These are phyloP conservation scores for Mucor indicus DNA, from an alignment of 371 early-diverging fungal genomes.

Conservation along the genomic window DNA sequence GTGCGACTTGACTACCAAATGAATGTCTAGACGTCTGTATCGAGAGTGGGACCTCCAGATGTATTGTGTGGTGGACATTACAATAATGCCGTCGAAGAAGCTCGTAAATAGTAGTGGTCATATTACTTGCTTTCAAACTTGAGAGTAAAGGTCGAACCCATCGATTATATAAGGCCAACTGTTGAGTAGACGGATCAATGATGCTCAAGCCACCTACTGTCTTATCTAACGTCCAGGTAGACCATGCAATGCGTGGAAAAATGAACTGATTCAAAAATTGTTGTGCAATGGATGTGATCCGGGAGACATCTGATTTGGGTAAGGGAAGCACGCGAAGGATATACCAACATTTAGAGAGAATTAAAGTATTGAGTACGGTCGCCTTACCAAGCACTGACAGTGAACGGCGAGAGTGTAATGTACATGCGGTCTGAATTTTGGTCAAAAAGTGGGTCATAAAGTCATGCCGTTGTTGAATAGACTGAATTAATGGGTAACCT, in stretches of 20 bases:
- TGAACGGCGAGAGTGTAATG: slow-evolving; percentile 5
- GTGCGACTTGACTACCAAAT: too few relatives aligned
- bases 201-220: slow-evolving; percentile 7
- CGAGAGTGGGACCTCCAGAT: too few relatives aligned
- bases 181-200: slow-evolving; percentile 8
- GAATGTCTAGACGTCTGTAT: too few relatives aligned
- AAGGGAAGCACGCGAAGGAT: slow-evolving; percentile 1
- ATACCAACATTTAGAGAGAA: slow-evolving; percentile 15
- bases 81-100: too few relatives aligned
- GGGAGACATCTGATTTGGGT: neutral
- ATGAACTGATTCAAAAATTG: neutral
- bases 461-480: neutral
- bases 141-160: slow-evolving; percentile 16
- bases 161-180: slow-evolving; percentile 6
- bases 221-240: neutral
- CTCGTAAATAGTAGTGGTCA: too few relatives aligned
- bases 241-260: neutral
- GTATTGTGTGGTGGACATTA: too few relatives aligned
- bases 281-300: neutral
- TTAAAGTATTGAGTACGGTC: slow-evolving; percentile 13
- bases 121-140: too few relatives aligned
- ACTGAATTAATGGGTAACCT: slow-evolving; percentile 5
- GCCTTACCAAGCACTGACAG: slow-evolving; percentile 14
- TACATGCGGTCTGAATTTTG: neutral
- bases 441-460: neutral